Evolutionary conservation across 2,329 filamentous ascomycete species (phyloP).

Genomic region (Ophiostoma pallidulum): DNA sequence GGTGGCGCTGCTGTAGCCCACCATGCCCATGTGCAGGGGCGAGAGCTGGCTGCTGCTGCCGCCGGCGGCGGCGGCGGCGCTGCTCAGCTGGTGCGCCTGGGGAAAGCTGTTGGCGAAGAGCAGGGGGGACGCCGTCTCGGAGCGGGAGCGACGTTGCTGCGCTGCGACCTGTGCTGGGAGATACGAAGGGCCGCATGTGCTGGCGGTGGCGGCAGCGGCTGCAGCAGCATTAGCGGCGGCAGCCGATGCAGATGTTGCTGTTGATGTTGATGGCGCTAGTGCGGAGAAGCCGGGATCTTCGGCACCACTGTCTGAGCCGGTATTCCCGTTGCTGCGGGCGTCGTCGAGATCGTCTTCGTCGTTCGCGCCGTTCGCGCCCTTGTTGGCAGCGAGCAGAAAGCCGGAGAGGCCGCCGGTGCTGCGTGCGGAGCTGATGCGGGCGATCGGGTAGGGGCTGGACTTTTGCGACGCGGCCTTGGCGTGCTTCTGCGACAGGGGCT

Average conservation of each 20-base stretch:
- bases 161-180: slow-evolving; percentile 14
- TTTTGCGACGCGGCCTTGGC: slow-evolving; percentile 51
- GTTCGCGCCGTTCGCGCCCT: slow-evolving; percentile 21
- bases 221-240: too few species aligned
- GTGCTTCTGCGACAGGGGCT: slow-evolving; percentile 48
- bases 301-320: slow-evolving; percentile 13
- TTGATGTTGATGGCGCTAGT: neutral
- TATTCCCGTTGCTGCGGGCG: slow-evolving; percentile 14
- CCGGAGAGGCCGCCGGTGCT: slow-evolving; percentile 38
- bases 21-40: slow-evolving; percentile 49
- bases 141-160: slow-evolving; percentile 46
- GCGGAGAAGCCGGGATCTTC: slow-evolving; percentile 9
- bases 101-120: slow-evolving; percentile 33
- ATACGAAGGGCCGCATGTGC: slow-evolving; percentile 10
- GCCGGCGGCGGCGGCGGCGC: slow-evolving; percentile 17
- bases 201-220: slow-evolving; percentile 28
- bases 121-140: slow-evolving; percentile 52
- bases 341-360: slow-evolving; percentile 27
- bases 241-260: too few species aligned
- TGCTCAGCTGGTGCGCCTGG: slow-evolving; percentile 27
- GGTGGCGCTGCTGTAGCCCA: slow-evolving; percentile 39
- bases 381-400: slow-evolving; percentile 19
- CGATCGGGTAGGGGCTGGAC: slow-evolving; percentile 52
- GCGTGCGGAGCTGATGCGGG: slow-evolving; percentile 48
- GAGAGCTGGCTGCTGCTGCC: slow-evolving; percentile 38